Conservation (phyloP, 2,329 filamentous ascomycete genomes). For the Neofusicoccum umdonicola region DNA sequence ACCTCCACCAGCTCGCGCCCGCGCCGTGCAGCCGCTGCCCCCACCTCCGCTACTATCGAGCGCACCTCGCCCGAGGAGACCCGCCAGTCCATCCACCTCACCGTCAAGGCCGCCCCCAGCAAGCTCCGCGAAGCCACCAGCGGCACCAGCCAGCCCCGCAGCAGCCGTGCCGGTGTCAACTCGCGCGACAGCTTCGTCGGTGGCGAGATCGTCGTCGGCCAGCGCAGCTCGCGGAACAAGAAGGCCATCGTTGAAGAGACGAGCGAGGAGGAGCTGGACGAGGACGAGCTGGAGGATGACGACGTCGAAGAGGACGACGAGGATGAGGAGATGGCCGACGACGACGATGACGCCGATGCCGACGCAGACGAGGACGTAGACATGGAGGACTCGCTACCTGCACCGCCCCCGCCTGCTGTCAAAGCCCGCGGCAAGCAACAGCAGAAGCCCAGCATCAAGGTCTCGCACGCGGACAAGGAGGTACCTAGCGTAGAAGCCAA, state of each 20-base stretch:
- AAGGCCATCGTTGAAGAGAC: constrained; percentile 40
- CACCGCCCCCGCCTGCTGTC: constrained; percentile 23
- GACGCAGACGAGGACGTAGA: constrained; percentile 21
- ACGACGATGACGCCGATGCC: constrained; percentile 23
- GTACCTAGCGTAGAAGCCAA: constrained; percentile 44
- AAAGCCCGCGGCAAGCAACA: constrained; percentile 28
- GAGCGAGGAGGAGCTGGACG: constrained; percentile 41
- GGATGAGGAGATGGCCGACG: constrained; percentile 35
- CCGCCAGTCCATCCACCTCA: constrained; percentile 47
- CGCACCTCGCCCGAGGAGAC: constrained; percentile 39
- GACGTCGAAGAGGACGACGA: constrained; percentile 38
- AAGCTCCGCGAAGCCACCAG: constrained; percentile 49
- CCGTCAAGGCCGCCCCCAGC: constrained; percentile 50
- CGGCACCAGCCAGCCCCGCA: constrained; percentile 27
- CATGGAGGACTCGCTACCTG: constrained; percentile 27
- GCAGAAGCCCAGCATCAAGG: constrained; percentile 35
- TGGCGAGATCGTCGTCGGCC: constrained; percentile 33
- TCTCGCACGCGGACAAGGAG: constrained; percentile 26
- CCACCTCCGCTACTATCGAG: constrained; percentile 33
- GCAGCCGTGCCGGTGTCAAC: constrained; percentile 27
- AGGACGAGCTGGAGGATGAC: constrained; percentile 38
- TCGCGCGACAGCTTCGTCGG: constrained; percentile 25
- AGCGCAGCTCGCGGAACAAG: constrained; percentile 38
- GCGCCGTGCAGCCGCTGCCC: constrained; percentile 32
- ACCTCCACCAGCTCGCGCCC: constrained; percentile 37